Evolutionary conservation across 176 grass and related monocot species (phyloP).

Genomic region (Microstegium vimineum): DNA sequence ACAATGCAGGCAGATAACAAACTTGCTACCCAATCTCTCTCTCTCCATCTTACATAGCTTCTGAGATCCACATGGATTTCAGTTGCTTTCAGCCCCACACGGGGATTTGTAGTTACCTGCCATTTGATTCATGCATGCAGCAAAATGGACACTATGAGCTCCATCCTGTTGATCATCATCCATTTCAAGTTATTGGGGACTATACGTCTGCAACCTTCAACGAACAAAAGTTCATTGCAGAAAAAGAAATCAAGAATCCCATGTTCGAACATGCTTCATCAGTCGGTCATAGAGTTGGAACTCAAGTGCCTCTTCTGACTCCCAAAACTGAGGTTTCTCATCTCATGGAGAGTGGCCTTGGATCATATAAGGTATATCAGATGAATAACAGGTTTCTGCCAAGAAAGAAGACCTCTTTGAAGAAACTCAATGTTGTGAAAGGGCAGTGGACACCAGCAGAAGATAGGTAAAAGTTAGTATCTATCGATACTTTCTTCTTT

Average conservation of each 20-base stretch:
- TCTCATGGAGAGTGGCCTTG: slow-evolving; percentile 5
- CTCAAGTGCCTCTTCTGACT: slow-evolving; percentile 24
- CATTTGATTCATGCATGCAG: slow-evolving; percentile 33
- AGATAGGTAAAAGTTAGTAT: slow-evolving; percentile 52
- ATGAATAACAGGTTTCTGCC: slow-evolving; percentile 22
- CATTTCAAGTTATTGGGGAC: background rate
- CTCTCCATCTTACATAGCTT: background rate
- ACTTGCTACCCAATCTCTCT: background rate
- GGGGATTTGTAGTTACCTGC: slow-evolving; percentile 21
- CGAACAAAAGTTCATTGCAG: background rate
- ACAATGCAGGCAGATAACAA: slow-evolving; percentile 11
- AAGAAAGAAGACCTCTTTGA: slow-evolving; percentile 33
- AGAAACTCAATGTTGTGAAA: slow-evolving; percentile 71
- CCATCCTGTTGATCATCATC: slow-evolving; percentile 21
- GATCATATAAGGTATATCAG: slow-evolving; percentile 1
- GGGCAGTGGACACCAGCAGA: slow-evolving; percentile 94
- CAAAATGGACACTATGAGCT: slow-evolving; percentile 12
- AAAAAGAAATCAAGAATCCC: background rate
- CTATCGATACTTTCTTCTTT: background rate
- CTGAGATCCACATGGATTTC: slow-evolving; percentile 52
- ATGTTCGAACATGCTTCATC: background rate
- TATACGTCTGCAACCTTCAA: slow-evolving; percentile 1
- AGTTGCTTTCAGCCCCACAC: slow-evolving; percentile 32
- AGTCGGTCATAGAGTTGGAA: background rate
- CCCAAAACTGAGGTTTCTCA: slow-evolving; percentile 33